These are phyloP conservation scores for Helotiales sp. DNA, from an alignment of 2,329 filamentous ascomycete genomes.

Conservation along the genomic window DNA sequence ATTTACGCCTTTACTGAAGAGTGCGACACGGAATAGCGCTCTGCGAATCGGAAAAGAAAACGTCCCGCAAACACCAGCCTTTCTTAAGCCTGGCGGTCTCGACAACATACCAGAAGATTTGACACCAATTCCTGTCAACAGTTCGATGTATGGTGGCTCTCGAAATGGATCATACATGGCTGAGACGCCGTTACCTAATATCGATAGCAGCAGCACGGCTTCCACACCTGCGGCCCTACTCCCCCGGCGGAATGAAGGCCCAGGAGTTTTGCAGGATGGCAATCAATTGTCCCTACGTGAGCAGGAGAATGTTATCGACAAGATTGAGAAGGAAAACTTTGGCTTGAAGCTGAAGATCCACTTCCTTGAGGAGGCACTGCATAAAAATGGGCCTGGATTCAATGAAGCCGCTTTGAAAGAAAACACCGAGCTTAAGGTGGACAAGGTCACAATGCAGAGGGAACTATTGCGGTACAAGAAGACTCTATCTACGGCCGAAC, in stretches of 20 bases:
- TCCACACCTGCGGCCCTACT: slow-evolving; percentile 79
- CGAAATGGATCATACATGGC: slow-evolving; percentile 63
- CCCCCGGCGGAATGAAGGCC: slow-evolving; percentile 60
- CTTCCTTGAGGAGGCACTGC: slow-evolving; percentile 87
- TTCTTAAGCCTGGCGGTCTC: slow-evolving; percentile 56
- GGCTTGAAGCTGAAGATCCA: slow-evolving; percentile 95
- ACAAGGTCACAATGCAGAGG: slow-evolving; percentile 84
- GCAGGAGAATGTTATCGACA: slow-evolving; percentile 93
- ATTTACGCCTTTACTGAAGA: slow-evolving; percentile 93
- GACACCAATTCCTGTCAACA: slow-evolving; percentile 72
- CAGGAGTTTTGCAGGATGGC: slow-evolving; percentile 75
- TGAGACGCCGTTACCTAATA: slow-evolving; percentile 73
- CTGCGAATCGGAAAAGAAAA: slow-evolving; percentile 65
- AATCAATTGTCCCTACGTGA: slow-evolving; percentile 91
- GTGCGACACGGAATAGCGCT: slow-evolving; percentile 69
- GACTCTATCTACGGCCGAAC: slow-evolving; percentile 77
- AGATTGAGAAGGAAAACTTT: slow-evolving; percentile 98
- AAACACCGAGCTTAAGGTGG: slow-evolving; percentile 94
- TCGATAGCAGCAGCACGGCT: slow-evolving; percentile 75
- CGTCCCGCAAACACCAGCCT: slow-evolving; percentile 67
- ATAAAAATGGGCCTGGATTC: slow-evolving; percentile 85
- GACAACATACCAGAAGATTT: slow-evolving; percentile 69
- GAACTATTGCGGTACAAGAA: slow-evolving; percentile 88
- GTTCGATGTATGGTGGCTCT: slow-evolving; percentile 67
- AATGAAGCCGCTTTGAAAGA: slow-evolving; percentile 88